Base-by-base conservation (phyloP, 177 flowering plant species). In the Vitis hybrid region DNA sequence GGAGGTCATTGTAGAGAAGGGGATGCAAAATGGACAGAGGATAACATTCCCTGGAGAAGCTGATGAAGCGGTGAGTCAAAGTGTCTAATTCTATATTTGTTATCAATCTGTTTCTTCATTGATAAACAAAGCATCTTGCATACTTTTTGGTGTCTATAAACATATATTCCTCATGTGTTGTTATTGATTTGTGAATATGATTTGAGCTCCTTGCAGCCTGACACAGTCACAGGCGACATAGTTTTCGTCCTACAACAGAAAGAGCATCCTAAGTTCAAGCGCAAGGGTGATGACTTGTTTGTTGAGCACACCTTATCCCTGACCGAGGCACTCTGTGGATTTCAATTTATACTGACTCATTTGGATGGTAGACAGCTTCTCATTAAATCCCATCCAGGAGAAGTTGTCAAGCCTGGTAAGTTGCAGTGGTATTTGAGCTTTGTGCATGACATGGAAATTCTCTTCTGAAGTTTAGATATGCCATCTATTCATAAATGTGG, bases 181-280 rank as follows among this genome's bases (percentile, higher is more conserved):
- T 33, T 20, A 13, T 61, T 44, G 2, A 55, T 31, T 51, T 55
- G 50, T 3, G 14, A 8, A 28, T 31, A n/a, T 17, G 14, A 1
- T 60, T 47, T 49, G 66, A 13, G 14, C 12, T 66, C 17, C 64
- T 38, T 75, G 78, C 89, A 88, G 94, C 92, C 94, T 65, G 91
- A 88, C 65, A 89, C 92, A 0, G 73, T 85, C 17, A 88, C 94
- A 4, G 92, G 94, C 31, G 94, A 88, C 51, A 88, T 89, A 56
- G 92, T 89, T 0, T 88, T 88, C 76, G 87, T 88, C 52, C 80
- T 89, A 13, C 94, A 89, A 66, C 89, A 84, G 79, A 89, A 85
- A 65, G 94, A 88, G 70, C 94, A 89, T 31, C 88, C 92, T 1
- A 88, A 77, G 73, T 88, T 88, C 62, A 86, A 81, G 73, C 65